phyloP scores from a whole-genome alignment of 352 stramenopile genomes.

The Elongisporangium prolatum region DNA sequence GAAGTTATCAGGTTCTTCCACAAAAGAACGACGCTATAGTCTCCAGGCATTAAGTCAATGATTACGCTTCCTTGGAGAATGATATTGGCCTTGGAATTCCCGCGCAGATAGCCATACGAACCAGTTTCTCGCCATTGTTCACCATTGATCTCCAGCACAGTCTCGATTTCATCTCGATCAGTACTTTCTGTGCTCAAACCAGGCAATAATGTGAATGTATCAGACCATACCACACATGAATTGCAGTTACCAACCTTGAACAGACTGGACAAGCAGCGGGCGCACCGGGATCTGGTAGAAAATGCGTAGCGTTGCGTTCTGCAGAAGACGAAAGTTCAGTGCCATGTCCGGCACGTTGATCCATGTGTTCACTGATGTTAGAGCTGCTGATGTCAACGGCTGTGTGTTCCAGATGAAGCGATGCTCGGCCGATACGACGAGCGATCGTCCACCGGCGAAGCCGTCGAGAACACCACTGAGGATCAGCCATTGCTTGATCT shows the following conservation, averaged over 20 bases:
- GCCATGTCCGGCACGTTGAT: slow-evolving; percentile 50
- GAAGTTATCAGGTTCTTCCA: slow-evolving; percentile 52
- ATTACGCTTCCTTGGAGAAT: slow-evolving; percentile 57
- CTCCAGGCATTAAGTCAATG: slow-evolving; percentile 54
- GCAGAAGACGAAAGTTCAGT: slow-evolving; percentile 40
- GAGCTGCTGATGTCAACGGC: slow-evolving; percentile 28
- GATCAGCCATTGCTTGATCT: slow-evolving; percentile 54
- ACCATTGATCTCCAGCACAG: slow-evolving; percentile 57
- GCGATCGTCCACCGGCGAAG: slow-evolving; percentile 54
- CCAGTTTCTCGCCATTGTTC: slow-evolving; percentile 64
- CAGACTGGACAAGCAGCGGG: slow-evolving; percentile 44
- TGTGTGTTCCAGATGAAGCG: slow-evolving; percentile 66
- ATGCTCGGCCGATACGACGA: slow-evolving; percentile 64
- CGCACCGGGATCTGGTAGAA: slow-evolving; percentile 76
- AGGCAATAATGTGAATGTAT: slow-evolving; percentile 9
- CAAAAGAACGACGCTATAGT: slow-evolving; percentile 52
- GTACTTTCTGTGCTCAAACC: slow-evolving; percentile 30
- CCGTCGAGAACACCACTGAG: slow-evolving; percentile 56
- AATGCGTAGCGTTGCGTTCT: slow-evolving; percentile 44
- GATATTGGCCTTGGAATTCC: slow-evolving; percentile 49
- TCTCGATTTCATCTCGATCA: slow-evolving; percentile 60
- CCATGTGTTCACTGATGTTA: slow-evolving; percentile 50
- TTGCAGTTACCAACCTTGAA: slow-evolving; percentile 29
- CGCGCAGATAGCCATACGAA: slow-evolving; percentile 50
- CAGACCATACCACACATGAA: neutral